Percentiles rank a stretch among this genome's conserved stretches.
phyloP scores from a whole-genome alignment of 148 eudicot genomes.

The Selenicereus undatus region DNA sequence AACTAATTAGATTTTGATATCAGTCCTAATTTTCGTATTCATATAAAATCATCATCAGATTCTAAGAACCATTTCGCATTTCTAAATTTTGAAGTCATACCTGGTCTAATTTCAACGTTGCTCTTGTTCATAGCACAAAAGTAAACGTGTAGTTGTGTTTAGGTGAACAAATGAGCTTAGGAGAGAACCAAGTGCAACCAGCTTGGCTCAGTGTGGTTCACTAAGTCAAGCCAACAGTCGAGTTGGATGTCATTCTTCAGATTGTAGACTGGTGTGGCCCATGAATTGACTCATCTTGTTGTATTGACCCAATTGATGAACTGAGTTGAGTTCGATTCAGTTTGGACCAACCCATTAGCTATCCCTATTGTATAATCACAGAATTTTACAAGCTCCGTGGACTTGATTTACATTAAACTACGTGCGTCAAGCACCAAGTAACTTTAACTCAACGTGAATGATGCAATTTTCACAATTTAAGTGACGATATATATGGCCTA shows the following conservation, averaged over 20 bases:
- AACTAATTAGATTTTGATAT: not conserved
- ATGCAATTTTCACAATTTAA: too few species aligned
- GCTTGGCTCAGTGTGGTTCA: not conserved
- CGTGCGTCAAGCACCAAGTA: too few species aligned
- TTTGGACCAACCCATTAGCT: not conserved
- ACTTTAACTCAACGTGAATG: too few species aligned
- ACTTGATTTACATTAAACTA: too few species aligned
- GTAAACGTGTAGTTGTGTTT: not conserved
- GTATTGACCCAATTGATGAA: too few species aligned
- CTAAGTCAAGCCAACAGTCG: not conserved
- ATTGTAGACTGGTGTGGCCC: not conserved
- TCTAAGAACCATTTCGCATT: not conserved
- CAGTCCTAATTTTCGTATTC: not conserved
- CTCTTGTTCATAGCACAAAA: not conserved
- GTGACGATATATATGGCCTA: too few species aligned
- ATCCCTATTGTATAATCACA: too few species aligned
- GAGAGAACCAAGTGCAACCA: too few species aligned
- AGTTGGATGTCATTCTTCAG: not conserved
- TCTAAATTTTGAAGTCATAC: not conserved
- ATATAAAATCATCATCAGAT: not conserved
- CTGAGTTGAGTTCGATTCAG: not conserved
- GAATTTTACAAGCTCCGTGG: too few species aligned
- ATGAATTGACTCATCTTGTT: too few species aligned
- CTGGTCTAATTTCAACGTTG: not conserved
- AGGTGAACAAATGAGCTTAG: too few species aligned